Evolutionary conservation across 2,329 filamentous ascomycete species (phyloP), one percentile per base, ranked within the genome.

Genomic region (Ophiostoma sp.): DNA sequence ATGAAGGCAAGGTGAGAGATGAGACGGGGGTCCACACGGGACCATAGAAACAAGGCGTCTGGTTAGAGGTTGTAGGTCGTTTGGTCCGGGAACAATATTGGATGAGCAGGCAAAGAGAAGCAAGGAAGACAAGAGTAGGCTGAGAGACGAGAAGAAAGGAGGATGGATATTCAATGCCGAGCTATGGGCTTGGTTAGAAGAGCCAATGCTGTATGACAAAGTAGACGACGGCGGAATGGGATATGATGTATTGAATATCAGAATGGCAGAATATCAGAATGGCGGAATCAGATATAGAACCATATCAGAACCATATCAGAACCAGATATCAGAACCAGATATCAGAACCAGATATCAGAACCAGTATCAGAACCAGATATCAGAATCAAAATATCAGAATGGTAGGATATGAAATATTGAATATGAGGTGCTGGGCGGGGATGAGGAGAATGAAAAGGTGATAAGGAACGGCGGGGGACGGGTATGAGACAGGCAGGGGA

Each of bases 21-120:
- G 60, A 64, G 60, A 64, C 17, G 57, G 17, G 20, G 65, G 65
- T 33, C 65, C 65, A 67, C 65, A 67, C 65, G 65, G 65, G 41
- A 67, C 65, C 65, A 67, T 1, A 41, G n/a, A 67, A 17, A 13
- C n/a, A 8, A 23, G 39, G 39, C 65, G 65, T 67, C 48, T 67
- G 65, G 65, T 17, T 39, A 33, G 27, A 41, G n/a, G n/a, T 4
- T 13, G 65, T 41, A 15, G 27, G 62, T 39, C 62, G 62, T 65
- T 41, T 52, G 23, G 23, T 20, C 64, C 35, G 10, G 36, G n/a
- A 36, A 62, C 20, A 27, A 41, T 65, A 39, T 36, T 39, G n/a
- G 17, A 65, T 17, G 31, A 35, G 33, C 4, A 60, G 27, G 13
- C 11, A 8, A 36, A 17, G 2, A 35, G 27, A 64, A 27, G 13